Percentiles rank a stretch among this genome's conserved stretches.
Evolutionary conservation across 1,284 basidiomycete species (phyloP).

Genomic region (Fomitopsis palustris): DNA sequence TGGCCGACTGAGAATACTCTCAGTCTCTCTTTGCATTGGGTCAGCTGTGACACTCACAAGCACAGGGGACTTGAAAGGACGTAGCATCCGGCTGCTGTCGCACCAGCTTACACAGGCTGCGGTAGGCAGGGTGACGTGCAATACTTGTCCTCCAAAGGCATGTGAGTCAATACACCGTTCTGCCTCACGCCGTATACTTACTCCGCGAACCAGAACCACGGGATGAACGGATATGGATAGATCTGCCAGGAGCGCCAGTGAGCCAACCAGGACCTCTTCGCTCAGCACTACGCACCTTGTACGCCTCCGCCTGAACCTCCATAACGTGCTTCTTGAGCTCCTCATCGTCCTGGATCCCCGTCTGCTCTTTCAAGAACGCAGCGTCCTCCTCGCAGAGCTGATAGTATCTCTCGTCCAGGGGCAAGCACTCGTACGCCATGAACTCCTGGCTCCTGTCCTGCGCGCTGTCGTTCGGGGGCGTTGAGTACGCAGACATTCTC

Average conservation of each 20-base stretch:
- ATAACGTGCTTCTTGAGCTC: constrained; percentile 40
- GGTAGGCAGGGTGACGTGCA: constrained; percentile 38
- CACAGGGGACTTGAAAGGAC: constrained; percentile 44
- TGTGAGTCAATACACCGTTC: too few species aligned
- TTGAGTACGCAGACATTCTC: too few species aligned
- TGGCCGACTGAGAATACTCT: constrained; percentile 33
- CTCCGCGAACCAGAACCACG: constrained; percentile 11
- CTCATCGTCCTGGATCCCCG: constrained; percentile 32
- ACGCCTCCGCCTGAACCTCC: constrained; percentile 32
- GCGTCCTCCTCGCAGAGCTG: constrained; percentile 9
- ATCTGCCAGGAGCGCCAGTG: constrained; percentile 1
- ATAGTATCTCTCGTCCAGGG: not conserved
- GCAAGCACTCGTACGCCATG: too few species aligned
- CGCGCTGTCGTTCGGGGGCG: too few species aligned
- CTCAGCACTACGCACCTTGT: not conserved
- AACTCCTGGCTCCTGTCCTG: too few species aligned
- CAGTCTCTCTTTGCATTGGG: too few species aligned
- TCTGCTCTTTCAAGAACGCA: constrained; percentile 33
- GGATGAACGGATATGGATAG: constrained; percentile 17
- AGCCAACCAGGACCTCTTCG: not conserved
- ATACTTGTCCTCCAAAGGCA: constrained; percentile 23
- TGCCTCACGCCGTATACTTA: not conserved
- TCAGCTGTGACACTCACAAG: constrained; percentile 41
- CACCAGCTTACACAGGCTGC: constrained; percentile 35
- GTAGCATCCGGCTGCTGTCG: constrained; percentile 34